Base-by-base conservation (phyloP, 306 rosid genomes). In the Lagenaria siceraria region DNA sequence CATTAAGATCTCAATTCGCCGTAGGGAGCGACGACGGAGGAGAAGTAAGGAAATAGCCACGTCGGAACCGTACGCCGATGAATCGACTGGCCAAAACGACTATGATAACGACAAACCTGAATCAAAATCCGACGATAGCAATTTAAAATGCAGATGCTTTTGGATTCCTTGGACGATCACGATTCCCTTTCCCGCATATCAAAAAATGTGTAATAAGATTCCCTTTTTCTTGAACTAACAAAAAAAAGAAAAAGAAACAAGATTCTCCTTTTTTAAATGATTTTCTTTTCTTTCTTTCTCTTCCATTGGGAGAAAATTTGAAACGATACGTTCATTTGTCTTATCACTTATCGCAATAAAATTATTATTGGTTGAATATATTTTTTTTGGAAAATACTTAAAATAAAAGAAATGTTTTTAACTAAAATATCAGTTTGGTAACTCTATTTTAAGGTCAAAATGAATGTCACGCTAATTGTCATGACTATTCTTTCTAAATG, bases 1-100 rank as follows among this genome's bases (percentile, higher is more conserved):
- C 96, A 81, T 86, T 48, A 54, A 55, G 29, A 80, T 71, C 19
- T 69, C 55, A 53, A 19, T 22, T 64, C 7, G 6, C 14, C 13
- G 10, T 8, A 18, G 15, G 1, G 24, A 31, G 25, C 13, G 11
- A 33, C 48, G 73, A 31, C 29, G 51, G 27, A 8, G 52, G 5
- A 66, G 52, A 27, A 66, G 74, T 11, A 40, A 38, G 19, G 10
- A 66, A 40, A n/a, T 12, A 38, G 31, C 19, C 74, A 38, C 19
- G 48, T 66, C 73, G 73, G 31, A 8, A 21, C 33, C 51, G 5
- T 21, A 4, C 19, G 31, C 31, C 19, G 19, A 40, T 40, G 52
- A 40, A 66, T 2, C 5, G 49, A 66, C 13, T 53, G 18, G 25
- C 53, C 53, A 21, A 66, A 49, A 15, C 8, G 10, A 21, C 49